phyloP scores from a whole-genome alignment of 139 green algal species.

The Asterochloris sp. region DNA sequence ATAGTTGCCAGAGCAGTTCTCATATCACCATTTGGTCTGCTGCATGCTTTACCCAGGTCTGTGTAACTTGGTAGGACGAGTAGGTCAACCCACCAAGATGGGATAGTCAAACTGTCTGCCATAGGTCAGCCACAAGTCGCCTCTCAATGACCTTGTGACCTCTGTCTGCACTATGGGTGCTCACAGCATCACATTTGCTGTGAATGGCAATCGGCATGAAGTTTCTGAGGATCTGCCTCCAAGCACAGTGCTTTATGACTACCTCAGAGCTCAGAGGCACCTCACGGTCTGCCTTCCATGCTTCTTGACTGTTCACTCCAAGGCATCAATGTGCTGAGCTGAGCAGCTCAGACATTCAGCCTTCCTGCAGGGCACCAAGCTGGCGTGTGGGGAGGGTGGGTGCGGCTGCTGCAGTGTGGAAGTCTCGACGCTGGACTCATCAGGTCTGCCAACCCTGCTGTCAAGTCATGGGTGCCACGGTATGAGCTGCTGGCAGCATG shows the following conservation, averaged over 20 bases:
- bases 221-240: slow-evolving; percentile 1
- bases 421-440: slow-evolving; percentile 11
- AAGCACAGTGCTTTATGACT: slow-evolving; percentile 7
- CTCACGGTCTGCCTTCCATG: neutral
- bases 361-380: slow-evolving; percentile 29
- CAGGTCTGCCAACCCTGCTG: neutral
- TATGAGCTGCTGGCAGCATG: neutral
- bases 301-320: neutral
- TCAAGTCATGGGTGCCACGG: neutral
- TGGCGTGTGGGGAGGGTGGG: slow-evolving; percentile 57
- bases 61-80: too few relatives aligned
- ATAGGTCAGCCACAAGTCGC: too few relatives aligned
- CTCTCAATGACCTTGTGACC: too few relatives aligned
- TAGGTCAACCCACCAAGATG: too few relatives aligned
- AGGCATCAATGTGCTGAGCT: neutral
- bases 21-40: too few relatives aligned
- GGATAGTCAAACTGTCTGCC: too few relatives aligned
- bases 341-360: neutral
- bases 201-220: neutral
- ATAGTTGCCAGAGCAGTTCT: too few relatives aligned
- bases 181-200: slow-evolving; percentile 1
- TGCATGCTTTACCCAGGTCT: too few relatives aligned
- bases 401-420: slow-evolving; percentile 66
- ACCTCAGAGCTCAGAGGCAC: neutral
- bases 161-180: too few relatives aligned